Evolutionary conservation across 345 rosid genomes (phyloP).

Genomic region (Turnera subulata): DNA sequence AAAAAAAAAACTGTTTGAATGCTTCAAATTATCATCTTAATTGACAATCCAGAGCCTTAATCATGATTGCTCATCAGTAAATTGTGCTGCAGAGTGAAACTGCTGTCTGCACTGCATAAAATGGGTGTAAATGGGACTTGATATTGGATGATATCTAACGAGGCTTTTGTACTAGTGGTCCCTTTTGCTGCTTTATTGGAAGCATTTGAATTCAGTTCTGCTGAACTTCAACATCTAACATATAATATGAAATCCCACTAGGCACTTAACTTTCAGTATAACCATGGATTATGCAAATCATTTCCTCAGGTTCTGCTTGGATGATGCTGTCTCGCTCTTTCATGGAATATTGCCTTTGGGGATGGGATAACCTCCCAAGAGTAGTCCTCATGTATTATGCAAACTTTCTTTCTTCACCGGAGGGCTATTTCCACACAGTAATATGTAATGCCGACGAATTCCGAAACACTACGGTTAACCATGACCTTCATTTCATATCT

Average conservation of each 20-base stretch:
- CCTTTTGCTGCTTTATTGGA: not conserved
- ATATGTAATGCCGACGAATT: constrained; percentile 80
- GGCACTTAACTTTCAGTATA: not conserved
- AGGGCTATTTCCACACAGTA: constrained; percentile 88
- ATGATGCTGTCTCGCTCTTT: constrained; percentile 86
- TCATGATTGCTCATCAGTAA: no score
- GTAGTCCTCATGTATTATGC: constrained; percentile 79
- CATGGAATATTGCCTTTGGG: constrained; percentile 70
- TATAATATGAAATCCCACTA: no score
- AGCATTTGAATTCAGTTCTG: not conserved
- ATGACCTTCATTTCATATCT: constrained; percentile 89
- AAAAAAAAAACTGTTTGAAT: no score
- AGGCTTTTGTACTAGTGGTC: no score
- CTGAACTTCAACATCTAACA: no score
- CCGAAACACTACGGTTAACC: constrained; percentile 66
- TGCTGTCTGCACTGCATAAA: no score
- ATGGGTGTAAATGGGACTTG: no score
- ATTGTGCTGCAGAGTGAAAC: no score
- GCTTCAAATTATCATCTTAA: no score
- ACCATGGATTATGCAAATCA: constrained; percentile 1
- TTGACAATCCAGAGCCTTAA: no score
- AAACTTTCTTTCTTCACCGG: constrained; percentile 87
- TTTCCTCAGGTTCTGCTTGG: constrained; percentile 82
- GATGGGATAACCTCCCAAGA: constrained; percentile 93
- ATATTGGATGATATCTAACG: no score